Evolutionary conservation across 352 stramenopile genomes (phyloP), one percentile per base, ranked within the genome.

Genomic region (Phytophthora hibernalis): DNA sequence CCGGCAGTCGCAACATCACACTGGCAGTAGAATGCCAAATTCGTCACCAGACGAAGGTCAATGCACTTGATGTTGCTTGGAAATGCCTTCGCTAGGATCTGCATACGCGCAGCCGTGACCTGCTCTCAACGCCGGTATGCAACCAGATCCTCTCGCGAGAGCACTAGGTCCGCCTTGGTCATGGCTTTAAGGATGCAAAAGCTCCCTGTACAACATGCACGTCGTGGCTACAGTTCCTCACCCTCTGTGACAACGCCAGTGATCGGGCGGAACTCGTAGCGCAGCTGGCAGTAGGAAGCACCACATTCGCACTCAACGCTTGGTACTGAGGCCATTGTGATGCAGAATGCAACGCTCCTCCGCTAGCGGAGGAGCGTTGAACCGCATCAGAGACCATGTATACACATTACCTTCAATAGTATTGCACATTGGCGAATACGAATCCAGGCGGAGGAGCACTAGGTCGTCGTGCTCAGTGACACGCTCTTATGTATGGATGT

Each of bases 361-460:
- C n/a, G n/a, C n/a, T n/a, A n/a, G n/a, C n/a, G n/a, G n/a, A n/a
- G n/a, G n/a, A n/a, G n/a, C n/a, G n/a, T n/a, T n/a, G n/a, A n/a
- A n/a, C n/a, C n/a, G n/a, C n/a, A n/a, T n/a, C n/a, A n/a, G n/a
- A n/a, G n/a, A n/a, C n/a, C n/a, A n/a, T n/a, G n/a, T 28, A 28
- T 28, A 28, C 24, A 5, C 24, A 28, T 42, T 42, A 42, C 44
- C 40, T 45, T 71, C 63, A 31, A 71, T 71, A 2, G 63, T 49
- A 21, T 67, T 64, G 37, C 56, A 63, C 44, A 65, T 72, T 0
- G 57, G 37, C 5, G 21, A 58, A 44, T 64, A 72, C 2, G 44
- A 35, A 0, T 5, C 64, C 21, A 72, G 10, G 2, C 38, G 35
- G 8, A 72, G 38, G 12, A 67, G 28, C 1, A 56, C 44, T 1